Conservation (phyloP, 2,329 filamentous ascomycete species). For the Alternaria triticimaculans region DNA sequence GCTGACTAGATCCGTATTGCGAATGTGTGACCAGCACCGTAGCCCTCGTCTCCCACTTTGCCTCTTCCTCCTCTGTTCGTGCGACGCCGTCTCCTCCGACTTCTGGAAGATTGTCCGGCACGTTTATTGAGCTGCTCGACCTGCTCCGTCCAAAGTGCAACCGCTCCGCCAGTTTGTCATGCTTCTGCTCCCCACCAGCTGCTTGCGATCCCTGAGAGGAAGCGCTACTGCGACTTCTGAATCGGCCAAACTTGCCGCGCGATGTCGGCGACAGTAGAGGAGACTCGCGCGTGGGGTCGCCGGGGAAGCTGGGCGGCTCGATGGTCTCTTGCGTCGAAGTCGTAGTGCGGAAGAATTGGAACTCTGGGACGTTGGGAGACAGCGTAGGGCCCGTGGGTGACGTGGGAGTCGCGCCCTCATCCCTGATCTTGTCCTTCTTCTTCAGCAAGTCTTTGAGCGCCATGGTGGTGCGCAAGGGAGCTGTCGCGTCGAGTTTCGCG, state of each 20-base stretch:
- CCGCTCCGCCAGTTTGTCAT: conserved; percentile 67
- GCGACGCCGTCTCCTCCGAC: conserved; percentile 61
- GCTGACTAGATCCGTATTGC: conserved; percentile 39
- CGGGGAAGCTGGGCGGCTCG: conserved; percentile 66
- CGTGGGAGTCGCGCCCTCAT: conserved; percentile 47
- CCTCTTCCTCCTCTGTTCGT: conserved; percentile 56
- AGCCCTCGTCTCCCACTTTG: conserved; percentile 89
- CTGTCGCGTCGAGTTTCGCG: conserved; percentile 14
- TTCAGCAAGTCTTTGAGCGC: conserved; percentile 66
- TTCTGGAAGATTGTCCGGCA: conserved; percentile 80
- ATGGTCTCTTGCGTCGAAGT: conserved; percentile 82
- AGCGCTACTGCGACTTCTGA: conserved; percentile 45
- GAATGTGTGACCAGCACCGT: conserved; percentile 79
- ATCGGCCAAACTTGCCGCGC: conserved; percentile 37
- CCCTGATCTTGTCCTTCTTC: conserved; percentile 66
- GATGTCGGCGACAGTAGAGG: conserved; percentile 38
- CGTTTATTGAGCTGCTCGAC: conserved; percentile 69
- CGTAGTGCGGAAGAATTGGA: conserved; percentile 85
- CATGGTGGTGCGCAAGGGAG: conserved; percentile 53
- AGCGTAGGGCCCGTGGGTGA: conserved; percentile 28
- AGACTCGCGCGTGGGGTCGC: conserved; percentile 45
- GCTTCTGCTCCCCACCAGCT: conserved; percentile 16
- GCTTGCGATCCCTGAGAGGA: conserved; percentile 23
- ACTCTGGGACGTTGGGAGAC: conserved; percentile 58
- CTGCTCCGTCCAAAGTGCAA: conserved; percentile 67